Evolutionary conservation across 2,329 filamentous ascomycete genomes (phyloP), one percentile per base, ranked within the genome.

Genomic region (Ceratocystis colombiana): DNA sequence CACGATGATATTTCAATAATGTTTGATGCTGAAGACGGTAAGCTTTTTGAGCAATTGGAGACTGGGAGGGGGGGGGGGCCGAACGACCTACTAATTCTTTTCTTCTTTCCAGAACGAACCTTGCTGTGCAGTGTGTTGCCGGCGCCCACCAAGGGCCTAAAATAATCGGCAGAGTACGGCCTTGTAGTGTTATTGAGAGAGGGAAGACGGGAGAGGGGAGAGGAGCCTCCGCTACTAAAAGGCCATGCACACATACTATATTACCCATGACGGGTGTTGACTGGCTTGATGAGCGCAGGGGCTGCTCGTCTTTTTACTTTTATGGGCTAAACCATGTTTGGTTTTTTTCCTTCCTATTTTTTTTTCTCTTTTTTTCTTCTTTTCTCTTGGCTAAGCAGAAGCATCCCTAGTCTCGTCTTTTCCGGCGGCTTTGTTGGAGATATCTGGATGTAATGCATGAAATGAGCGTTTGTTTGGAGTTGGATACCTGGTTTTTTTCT

Each of bases 1-100:
- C 90, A 96, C 75, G 92, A 96, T 74, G 92, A 96, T 77, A 90
- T 96, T 70, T 83, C 87, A 10, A 86, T 96, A 72, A 76, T 87
- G 68, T 96, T 96, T 78, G 90, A 96, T 70, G 86, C 81, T 59
- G 88, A 90, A 73, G 79, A 82, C 72, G 88, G 88, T 91, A 76
- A 79, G 87, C 28, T n/a, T 46, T 44, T 53, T 64, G 33, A 22
- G 45, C 20, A 41, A 41, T 12, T 41, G 37, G 37, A 41, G 4
- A 25, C 6, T 45, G 17, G 12, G 10, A 1, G 2, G 10, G 10
- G 20, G 20, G 20, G 20, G n/a, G 22, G 5, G 46, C 33, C 12
- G 28, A 5, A 33, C 44, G 8, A 30, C 5, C 17, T 45, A 66
- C 71, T 74, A 71, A 73, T 71, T 50, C 57, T 48, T 22, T 30